Evolutionary conservation across 73 alveolate species (phyloP).

Genomic region (Durusdinium trenchii): DNA sequence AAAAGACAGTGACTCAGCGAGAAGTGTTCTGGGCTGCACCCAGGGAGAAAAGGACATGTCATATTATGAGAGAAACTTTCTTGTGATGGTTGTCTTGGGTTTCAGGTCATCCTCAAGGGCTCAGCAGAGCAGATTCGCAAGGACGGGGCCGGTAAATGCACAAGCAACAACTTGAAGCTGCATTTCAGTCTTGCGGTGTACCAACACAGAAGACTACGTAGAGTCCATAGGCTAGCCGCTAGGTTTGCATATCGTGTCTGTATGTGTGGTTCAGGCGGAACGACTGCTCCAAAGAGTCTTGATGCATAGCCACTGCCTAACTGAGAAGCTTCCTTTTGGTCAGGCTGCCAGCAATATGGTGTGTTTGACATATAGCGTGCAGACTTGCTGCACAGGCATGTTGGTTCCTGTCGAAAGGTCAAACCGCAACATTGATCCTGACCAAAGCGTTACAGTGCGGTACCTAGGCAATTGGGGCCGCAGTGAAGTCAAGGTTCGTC

Average conservation of each 20-base stretch:
- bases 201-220: no score
- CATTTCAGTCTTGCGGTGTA: neutral
- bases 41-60: neutral
- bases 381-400: no score
- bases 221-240: neutral
- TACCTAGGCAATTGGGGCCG: slow-evolving; percentile 89
- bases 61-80: neutral
- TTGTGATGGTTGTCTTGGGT: neutral
- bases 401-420: no score
- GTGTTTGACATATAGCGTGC: no score
- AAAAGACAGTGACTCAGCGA: neutral
- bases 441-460: neutral
- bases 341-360: neutral
- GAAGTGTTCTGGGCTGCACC: neutral
- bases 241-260: neutral
- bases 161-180: neutral
- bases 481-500: slow-evolving; percentile 85
- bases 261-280: slow-evolving; percentile 18
- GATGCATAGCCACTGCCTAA: slow-evolving; percentile 57
- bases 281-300: slow-evolving; percentile 80
- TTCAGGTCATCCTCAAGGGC: slow-evolving; percentile 67
- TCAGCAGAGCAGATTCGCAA: slow-evolving; percentile 93
- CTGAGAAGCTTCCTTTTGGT: no score
- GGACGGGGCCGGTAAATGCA: neutral
- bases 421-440: neutral